Evolutionary conservation across 768 basidiomycete species (phyloP).

Genomic region (Kwoniella shandongensis): DNA sequence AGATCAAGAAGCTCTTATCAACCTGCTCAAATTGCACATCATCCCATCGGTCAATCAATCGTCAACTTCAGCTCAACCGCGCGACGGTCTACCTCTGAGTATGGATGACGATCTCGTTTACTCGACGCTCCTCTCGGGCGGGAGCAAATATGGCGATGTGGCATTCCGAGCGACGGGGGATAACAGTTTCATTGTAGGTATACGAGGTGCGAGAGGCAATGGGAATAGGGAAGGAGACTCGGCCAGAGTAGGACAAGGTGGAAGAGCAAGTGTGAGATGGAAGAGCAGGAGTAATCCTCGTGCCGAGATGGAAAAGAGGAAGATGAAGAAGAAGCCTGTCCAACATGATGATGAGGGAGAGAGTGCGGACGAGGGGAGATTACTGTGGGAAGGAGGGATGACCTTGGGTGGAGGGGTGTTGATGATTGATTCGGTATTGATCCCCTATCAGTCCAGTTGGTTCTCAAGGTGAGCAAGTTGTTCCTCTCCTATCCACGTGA

Average conservation of each 20-base stretch:
- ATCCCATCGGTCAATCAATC: slow-evolving; percentile 42
- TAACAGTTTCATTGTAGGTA: slow-evolving; percentile 55
- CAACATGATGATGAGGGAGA: slow-evolving; percentile 16
- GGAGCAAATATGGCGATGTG: slow-evolving; percentile 74
- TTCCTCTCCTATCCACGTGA: too few relatives aligned
- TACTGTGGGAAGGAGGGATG: slow-evolving; percentile 73
- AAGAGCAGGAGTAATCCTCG: slow-evolving; percentile 57
- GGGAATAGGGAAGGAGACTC: slow-evolving; percentile 55
- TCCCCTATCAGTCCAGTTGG: slow-evolving; percentile 85
- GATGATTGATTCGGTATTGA: slow-evolving; percentile 75
- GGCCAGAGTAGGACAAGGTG: slow-evolving; percentile 52
- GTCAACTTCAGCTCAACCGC: slow-evolving; percentile 27
- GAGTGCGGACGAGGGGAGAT: slow-evolving; percentile 56
- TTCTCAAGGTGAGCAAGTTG: slow-evolving; percentile 66
- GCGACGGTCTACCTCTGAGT: slow-evolving; percentile 70
- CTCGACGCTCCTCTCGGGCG: slow-evolving; percentile 62
- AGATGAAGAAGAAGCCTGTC: slow-evolving; percentile 60
- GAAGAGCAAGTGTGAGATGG: slow-evolving; percentile 61
- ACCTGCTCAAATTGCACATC: slow-evolving; percentile 55
- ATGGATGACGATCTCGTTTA: slow-evolving; percentile 73
- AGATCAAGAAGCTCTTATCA: slow-evolving; percentile 44
- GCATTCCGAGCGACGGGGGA: slow-evolving; percentile 64
- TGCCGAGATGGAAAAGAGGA: slow-evolving; percentile 60
- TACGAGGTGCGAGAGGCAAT: slow-evolving; percentile 54
- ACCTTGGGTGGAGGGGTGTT: slow-evolving; percentile 85